These are phyloP conservation scores for Candida sp. DNA, from an alignment of 1,139 yeast genomes.

Conservation along the genomic window DNA sequence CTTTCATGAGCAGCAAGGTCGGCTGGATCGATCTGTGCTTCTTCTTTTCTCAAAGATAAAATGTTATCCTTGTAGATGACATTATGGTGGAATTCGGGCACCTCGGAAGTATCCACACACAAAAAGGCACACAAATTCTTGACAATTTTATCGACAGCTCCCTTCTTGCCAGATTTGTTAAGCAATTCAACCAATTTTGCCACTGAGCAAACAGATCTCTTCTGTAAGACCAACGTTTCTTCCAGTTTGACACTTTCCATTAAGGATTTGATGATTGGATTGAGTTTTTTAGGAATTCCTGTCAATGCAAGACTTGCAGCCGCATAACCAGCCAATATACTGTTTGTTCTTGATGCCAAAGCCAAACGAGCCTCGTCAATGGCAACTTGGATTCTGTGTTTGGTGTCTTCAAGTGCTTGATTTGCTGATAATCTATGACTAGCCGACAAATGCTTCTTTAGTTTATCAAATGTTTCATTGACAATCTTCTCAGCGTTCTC, in stretches of 20 bases:
- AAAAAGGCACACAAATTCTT: conserved; percentile 92
- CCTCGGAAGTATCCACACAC: conserved; percentile 96
- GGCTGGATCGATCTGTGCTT: conserved; percentile 68
- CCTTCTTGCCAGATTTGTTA: conserved; percentile 57
- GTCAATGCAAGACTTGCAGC: conserved; percentile 68
- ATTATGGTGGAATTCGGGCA: conserved; percentile 87
- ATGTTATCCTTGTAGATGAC: conserved; percentile 59
- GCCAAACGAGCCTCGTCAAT: conserved; percentile 71
- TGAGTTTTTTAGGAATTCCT: conserved; percentile 83
- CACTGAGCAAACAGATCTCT: conserved; percentile 71
- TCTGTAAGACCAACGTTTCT: conserved; percentile 66
- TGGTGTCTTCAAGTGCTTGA: conserved; percentile 81
- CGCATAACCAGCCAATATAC: conserved; percentile 77
- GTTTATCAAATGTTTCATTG: conserved; percentile 66
- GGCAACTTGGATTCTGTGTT: conserved; percentile 65
- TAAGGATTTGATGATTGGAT: conserved; percentile 85
- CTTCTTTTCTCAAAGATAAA: conserved; percentile 82
- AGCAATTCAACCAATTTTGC: conserved; percentile 66
- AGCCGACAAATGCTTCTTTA: conserved; percentile 69
- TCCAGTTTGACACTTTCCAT: conserved; percentile 95
- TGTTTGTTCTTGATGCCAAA: conserved; percentile 55
- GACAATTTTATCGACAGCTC: conserved; percentile 86
- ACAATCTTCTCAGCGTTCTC: conserved; percentile 77
- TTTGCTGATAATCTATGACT: conserved; percentile 73
- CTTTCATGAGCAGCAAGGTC: conserved; percentile 68